phyloP scores from a whole-genome alignment of 1,139 yeast genomes.

The Magnusiomyces sp. region DNA sequence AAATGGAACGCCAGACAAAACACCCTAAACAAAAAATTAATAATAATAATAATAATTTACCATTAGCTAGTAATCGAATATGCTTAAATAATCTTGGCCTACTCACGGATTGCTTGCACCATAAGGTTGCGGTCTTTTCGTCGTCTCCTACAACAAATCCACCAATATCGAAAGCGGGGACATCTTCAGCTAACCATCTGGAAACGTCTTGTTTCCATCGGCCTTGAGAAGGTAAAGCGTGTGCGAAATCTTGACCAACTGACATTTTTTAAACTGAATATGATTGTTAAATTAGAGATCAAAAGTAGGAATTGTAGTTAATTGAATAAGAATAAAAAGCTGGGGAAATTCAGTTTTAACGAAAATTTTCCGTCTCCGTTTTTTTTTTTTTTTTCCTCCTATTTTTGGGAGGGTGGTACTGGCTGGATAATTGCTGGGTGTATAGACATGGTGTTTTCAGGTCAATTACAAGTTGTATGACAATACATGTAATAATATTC shows the following conservation, averaged over 20 bases:
- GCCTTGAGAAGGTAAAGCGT: conserved; percentile 65
- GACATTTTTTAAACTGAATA: conserved; percentile 26
- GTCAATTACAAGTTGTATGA: too few species aligned
- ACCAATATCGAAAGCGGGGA: conserved; percentile 89
- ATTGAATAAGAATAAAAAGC: too few species aligned
- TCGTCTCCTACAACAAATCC: conserved; percentile 88
- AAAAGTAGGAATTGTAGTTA: too few species aligned
- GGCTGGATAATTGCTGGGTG: too few species aligned
- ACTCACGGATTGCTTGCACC: conserved; percentile 54
- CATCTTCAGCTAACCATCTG: conserved; percentile 74
- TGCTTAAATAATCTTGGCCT: not conserved
- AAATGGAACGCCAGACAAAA: conserved; percentile 84
- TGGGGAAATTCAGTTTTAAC: too few species aligned
- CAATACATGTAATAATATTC: too few species aligned
- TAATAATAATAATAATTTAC: too few species aligned
- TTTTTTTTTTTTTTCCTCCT: too few species aligned
- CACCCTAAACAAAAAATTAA: conserved; percentile 36
- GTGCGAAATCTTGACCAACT: conserved; percentile 34
- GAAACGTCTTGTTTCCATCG: conserved; percentile 74
- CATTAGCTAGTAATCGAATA: not conserved
- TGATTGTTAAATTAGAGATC: not conserved
- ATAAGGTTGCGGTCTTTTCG: conserved; percentile 62
- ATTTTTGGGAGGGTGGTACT: too few species aligned
- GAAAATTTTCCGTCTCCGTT: too few species aligned
- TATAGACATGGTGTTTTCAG: too few species aligned